Conservation (phyloP, 257 asterid genomes). For the Nicotiana undulata region DNA sequence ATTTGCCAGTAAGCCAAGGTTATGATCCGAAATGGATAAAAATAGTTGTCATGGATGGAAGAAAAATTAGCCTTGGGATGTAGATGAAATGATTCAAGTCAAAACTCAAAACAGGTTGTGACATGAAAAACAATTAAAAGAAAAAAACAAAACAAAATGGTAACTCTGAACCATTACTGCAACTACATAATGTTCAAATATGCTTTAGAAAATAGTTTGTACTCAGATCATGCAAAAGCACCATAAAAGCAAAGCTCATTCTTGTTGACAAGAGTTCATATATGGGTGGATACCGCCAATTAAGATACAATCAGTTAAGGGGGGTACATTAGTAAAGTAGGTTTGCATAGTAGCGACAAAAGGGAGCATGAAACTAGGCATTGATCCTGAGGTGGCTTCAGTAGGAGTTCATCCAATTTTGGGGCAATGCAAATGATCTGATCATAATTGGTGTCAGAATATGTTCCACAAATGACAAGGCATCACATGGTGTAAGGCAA, state of each 20-base stretch:
- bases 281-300: background rate
- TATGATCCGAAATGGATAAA: background rate
- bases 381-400: background rate
- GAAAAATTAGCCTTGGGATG: background rate
- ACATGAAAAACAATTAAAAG: background rate
- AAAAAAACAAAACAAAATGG: background rate
- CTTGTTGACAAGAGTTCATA: background rate
- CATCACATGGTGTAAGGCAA: background rate
- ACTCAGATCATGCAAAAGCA: background rate
- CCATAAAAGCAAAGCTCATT: too few species aligned
- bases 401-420: background rate
- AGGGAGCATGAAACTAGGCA: background rate
- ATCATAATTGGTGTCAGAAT: background rate
- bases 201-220: background rate
- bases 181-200: background rate
- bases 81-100: background rate
- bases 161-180: background rate
- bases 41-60: background rate
- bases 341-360: background rate
- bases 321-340: background rate
- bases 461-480: background rate
- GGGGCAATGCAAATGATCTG: background rate
- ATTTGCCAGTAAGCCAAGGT: background rate
- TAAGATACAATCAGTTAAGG: background rate
- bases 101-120: background rate